Percentiles rank a stretch among this genome's conserved stretches.
phyloP scores from a whole-genome alignment of 2,329 filamentous ascomycete species.

The Calonectria leucothoes region DNA sequence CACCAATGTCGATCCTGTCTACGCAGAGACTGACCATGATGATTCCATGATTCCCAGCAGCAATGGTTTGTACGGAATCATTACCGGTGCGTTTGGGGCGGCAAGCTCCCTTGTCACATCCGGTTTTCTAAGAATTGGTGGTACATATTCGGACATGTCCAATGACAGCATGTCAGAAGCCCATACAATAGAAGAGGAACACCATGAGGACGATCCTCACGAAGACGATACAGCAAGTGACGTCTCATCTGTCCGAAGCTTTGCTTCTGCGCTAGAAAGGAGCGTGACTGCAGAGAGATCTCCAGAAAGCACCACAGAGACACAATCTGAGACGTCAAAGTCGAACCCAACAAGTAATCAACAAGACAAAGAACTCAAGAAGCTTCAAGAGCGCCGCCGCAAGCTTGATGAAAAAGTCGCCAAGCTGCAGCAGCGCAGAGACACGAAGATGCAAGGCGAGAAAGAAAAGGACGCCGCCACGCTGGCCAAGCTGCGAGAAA shows the following conservation, averaged over 20 bases:
- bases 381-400: conserved; percentile 69
- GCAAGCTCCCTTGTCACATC: conserved; percentile 61
- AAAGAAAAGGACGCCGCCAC: conserved; percentile 62
- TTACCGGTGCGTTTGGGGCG: conserved; percentile 62
- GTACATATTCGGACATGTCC: conserved; percentile 40
- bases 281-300: conserved; percentile 44
- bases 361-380: conserved; percentile 72
- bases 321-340: conserved; percentile 54
- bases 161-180: conserved; percentile 42
- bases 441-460: conserved; percentile 58
- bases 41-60: conserved; percentile 51
- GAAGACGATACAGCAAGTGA: conserved; percentile 51
- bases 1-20: conserved; percentile 40
- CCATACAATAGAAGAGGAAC: conserved; percentile 38
- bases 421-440: conserved; percentile 63
- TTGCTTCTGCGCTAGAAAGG: conserved; percentile 60
- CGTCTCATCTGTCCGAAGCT: conserved; percentile 59
- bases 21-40: conserved; percentile 30
- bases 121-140: conserved; percentile 46
- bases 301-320: conserved; percentile 40
- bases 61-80: conserved; percentile 66
- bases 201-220: conserved; percentile 35
- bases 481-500: conserved; percentile 69
- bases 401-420: conserved; percentile 73
- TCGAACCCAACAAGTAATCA: conserved; percentile 39